Conservation (phyloP, 2,329 filamentous ascomycete species). For the Cadophora malorum region DNA sequence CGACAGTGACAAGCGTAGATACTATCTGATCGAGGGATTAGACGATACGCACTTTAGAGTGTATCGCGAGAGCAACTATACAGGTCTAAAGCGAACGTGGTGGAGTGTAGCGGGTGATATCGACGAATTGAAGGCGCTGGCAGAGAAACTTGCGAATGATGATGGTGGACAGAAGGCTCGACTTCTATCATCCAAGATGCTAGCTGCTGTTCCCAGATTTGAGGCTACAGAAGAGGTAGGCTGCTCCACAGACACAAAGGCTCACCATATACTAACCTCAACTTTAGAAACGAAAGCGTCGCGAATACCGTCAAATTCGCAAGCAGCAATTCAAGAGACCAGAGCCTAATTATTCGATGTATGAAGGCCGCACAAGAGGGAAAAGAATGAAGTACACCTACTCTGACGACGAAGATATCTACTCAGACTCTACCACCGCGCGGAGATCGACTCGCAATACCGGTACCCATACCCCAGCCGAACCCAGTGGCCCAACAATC, state of each 20-base stretch:
- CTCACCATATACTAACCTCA: slow-evolving; percentile 4
- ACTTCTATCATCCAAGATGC: slow-evolving; percentile 78
- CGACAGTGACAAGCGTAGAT: slow-evolving; percentile 89
- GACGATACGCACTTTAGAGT: slow-evolving; percentile 94
- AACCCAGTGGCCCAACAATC: slow-evolving; percentile 66
- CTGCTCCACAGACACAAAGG: slow-evolving; percentile 26
- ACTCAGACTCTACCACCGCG: slow-evolving; percentile 64
- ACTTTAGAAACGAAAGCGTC: slow-evolving; percentile 82
- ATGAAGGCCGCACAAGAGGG: slow-evolving; percentile 93
- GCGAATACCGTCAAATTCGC: slow-evolving; percentile 86
- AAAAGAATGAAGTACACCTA: slow-evolving; percentile 98
- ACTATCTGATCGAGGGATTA: slow-evolving; percentile 91
- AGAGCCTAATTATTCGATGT: slow-evolving; percentile 88
- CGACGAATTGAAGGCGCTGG: slow-evolving; percentile 79
- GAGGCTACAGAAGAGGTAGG: slow-evolving; percentile 89
- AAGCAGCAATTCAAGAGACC: slow-evolving; percentile 79
- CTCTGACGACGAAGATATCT: slow-evolving; percentile 83
- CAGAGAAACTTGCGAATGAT: slow-evolving; percentile 74
- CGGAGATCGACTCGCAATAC: slow-evolving; percentile 79
- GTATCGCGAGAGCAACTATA: slow-evolving; percentile 91
- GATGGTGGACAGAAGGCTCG: slow-evolving; percentile 85
- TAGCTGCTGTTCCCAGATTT: slow-evolving; percentile 82
- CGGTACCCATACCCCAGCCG: slow-evolving; percentile 73
- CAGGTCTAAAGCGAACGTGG: slow-evolving; percentile 79
- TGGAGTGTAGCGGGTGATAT: slow-evolving; percentile 92